A percentile compares a stretch with the other conserved stretches of the same genome.
These are phyloP conservation scores for Dianthus caryophyllus DNA, from an alignment of 148 eudicot species.

Conservation along the genomic window DNA sequence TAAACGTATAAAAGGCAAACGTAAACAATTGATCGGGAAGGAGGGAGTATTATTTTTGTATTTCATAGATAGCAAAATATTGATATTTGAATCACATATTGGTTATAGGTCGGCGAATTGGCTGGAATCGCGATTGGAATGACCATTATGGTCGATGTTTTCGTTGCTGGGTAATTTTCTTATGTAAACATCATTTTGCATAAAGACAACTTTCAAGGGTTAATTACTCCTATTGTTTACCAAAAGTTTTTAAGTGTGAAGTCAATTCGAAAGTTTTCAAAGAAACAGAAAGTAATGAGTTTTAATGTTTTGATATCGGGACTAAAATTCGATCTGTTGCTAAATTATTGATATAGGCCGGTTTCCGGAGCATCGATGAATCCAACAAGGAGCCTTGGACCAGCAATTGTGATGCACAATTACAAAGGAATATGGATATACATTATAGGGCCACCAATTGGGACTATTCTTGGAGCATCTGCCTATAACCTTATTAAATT, in stretches of 20 bases:
- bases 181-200: no score
- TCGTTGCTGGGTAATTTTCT: conserved; percentile 56
- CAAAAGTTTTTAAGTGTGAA: no score
- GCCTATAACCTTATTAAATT: conserved; percentile 39
- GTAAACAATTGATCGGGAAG: no score
- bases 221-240: no score
- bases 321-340: no score
- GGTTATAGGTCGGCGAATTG: conserved; percentile 49
- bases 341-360: conserved; percentile 26
- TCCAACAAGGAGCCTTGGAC: conserved; percentile 54
- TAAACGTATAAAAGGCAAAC: no score
- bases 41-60: no score
- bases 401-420: conserved; percentile 37
- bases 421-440: conserved; percentile 50
- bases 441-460: conserved; percentile 44
- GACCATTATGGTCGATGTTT: conserved; percentile 66
- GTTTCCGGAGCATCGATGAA: conserved; percentile 60
- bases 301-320: no score
- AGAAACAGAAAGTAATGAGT: no score
- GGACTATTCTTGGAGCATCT: conserved; percentile 36
- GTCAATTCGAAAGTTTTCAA: no score
- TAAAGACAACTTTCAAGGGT: no score
- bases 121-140: conserved; percentile 70
- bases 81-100: neutral
- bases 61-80: no score